phyloP scores from a whole-genome alignment of 345 rosid genomes.

The Citrus reticulata region DNA sequence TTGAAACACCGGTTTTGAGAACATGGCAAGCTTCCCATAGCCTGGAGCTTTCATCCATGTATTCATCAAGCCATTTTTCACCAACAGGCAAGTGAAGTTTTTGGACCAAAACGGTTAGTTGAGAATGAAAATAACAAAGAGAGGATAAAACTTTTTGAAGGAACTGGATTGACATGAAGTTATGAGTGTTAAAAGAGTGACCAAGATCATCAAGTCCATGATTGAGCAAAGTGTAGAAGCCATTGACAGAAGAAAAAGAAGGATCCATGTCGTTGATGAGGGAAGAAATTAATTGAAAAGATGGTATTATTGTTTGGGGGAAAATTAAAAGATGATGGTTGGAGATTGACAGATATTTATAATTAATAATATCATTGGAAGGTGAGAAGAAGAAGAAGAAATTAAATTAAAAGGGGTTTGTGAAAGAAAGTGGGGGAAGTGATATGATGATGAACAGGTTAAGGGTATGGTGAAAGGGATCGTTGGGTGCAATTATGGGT shows the following conservation, averaged over 20 bases:
- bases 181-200: slow-evolving; percentile 22
- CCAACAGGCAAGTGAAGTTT: slow-evolving; percentile 60
- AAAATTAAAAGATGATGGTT: slow-evolving; percentile 25
- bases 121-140: slow-evolving; percentile 49
- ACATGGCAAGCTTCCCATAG: slow-evolving; percentile 59
- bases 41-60: slow-evolving; percentile 70
- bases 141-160: slow-evolving; percentile 41
- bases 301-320: background rate
- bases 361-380: background rate
- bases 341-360: slow-evolving; percentile 40
- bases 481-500: slow-evolving; percentile 57
- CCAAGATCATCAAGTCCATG: slow-evolving; percentile 48
- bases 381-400: background rate
- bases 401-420: background rate
- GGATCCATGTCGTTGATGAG: slow-evolving; percentile 36
- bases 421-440: background rate
- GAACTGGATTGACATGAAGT: slow-evolving; percentile 49
- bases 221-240: slow-evolving; percentile 43
- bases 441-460: too few relatives aligned
- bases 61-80: slow-evolving; percentile 68
- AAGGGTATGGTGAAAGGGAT: slow-evolving; percentile 7
- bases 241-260: slow-evolving; percentile 39
- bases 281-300: background rate
- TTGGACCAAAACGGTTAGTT: slow-evolving; percentile 47
- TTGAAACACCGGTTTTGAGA: slow-evolving; percentile 47